Base-by-base conservation (phyloP, 129 eudicot genomes). In the Helichrysum umbraculigerum region DNA sequence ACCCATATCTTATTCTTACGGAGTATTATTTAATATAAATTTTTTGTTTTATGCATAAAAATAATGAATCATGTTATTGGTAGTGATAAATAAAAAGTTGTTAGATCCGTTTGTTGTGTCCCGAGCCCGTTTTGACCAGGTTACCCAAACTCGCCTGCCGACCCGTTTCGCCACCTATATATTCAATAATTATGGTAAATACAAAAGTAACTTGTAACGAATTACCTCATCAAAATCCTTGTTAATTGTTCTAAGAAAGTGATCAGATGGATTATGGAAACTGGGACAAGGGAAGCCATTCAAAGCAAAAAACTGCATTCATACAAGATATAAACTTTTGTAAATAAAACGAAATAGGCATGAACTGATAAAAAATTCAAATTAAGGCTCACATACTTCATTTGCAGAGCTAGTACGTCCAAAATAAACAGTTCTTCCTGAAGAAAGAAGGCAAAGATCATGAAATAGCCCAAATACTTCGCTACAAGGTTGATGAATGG, bases 241-340 rank as follows among this genome's bases (percentile, higher is more conserved):
- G 83, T 92, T 92, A 9, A 89, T 81, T 25, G 91, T 92, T 73
- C 90, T 77, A 21, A 92, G 86, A 80, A 72, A 92, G 77, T 92
- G 98, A 69, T 92, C 98, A 2, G 98, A 88, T 20, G 96, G 98
- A 79, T 88, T 92, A 75, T 86, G 87, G 83, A 90, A 81, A 44
- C 81, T 7, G 20, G 94, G 94, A 71, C 96, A 92, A 2, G 87
- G 92, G 83, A 87, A 90, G 25, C 96, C 94, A 86, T 83, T 88
- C 9, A 54, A 58, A 51, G 86, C 75, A 59, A 90, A 90, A 75
- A 86, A 86, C 94, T 91, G 82, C 81, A 42, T 72, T 9, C 20
- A 20, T 68, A 30, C 51, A 42, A 70, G 41, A 28, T 20, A 28
- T 20, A 52, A 33, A 44, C 51, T 44, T 22, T 14, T 35, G 34